phyloP scores from a whole-genome alignment of 139 green algal species.

The Coelastrella sp. region DNA sequence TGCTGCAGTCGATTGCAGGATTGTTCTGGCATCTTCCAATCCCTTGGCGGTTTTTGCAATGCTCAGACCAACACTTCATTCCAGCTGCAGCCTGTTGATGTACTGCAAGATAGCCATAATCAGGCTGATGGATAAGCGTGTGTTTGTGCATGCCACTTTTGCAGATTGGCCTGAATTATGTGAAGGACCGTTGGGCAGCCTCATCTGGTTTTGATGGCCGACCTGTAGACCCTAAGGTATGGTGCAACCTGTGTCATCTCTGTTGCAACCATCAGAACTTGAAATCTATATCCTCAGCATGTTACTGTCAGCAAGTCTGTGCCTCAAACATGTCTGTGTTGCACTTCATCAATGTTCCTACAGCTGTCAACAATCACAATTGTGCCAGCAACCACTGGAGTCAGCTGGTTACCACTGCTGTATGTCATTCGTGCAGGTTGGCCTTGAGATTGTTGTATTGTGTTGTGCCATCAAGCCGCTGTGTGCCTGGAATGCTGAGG shows the following conservation, averaged over 20 bases:
- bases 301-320: too few relatives aligned
- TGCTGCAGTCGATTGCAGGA: too few relatives aligned
- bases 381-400: neutral
- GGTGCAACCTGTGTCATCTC: neutral
- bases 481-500: constrained; percentile 87
- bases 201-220: constrained; percentile 78
- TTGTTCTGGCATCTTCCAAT: too few relatives aligned
- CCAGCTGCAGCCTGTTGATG: too few relatives aligned
- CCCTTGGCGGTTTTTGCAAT: too few relatives aligned
- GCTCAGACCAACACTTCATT: too few relatives aligned
- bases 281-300: too few relatives aligned
- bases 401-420: neutral
- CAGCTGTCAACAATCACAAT: too few relatives aligned
- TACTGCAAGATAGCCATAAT: too few relatives aligned
- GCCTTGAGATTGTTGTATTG: constrained; percentile 82
- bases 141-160: neutral
- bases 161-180: constrained; percentile 76
- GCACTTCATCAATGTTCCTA: too few relatives aligned
- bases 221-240: constrained; percentile 62
- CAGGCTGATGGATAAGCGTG: neutral
- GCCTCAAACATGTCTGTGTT: too few relatives aligned
- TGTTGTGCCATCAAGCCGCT: constrained; percentile 96
- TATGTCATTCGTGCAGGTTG: constrained; percentile 26
- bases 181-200: constrained; percentile 82
- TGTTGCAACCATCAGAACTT: too few relatives aligned